A percentile compares a stretch with the other conserved stretches of the same genome.
These are phyloP conservation scores for Quercus rubra DNA, from an alignment of 306 rosid genomes.

Conservation along the genomic window DNA sequence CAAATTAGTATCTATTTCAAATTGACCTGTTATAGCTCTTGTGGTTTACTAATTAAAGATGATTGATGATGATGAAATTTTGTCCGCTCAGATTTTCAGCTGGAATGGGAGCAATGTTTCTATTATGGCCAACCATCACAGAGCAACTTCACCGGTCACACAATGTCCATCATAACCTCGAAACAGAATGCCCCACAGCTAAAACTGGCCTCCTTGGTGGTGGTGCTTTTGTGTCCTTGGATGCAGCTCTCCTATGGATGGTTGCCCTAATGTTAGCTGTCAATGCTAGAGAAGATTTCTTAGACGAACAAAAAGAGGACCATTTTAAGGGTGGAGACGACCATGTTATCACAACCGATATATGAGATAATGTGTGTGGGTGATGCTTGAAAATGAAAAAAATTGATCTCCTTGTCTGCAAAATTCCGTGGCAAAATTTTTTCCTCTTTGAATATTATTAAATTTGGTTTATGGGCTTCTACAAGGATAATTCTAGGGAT, in stretches of 20 bases:
- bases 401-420: no score
- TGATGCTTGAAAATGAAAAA: not conserved
- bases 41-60: no score
- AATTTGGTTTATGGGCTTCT: no score
- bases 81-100: conserved; percentile 1
- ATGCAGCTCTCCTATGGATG: conserved; percentile 23
- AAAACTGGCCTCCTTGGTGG: conserved; percentile 31
- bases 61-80: no score
- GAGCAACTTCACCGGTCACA: conserved; percentile 9
- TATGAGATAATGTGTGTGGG: not conserved
- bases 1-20: no score
- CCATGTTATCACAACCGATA: not conserved
- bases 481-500: no score
- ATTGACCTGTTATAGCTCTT: no score
- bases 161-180: not conserved
- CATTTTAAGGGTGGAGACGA: not conserved
- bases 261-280: conserved; percentile 16
- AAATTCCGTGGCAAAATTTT: no score
- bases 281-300: conserved; percentile 24
- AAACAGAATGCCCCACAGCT: conserved; percentile 15
- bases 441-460: no score
- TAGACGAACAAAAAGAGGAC: not conserved
- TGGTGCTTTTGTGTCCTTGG: conserved; percentile 25
- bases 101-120: conserved; percentile 14
- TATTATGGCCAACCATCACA: conserved; percentile 23